Conservation (phyloP, 208 protist species). For the Phytomonas sp. region DNA sequence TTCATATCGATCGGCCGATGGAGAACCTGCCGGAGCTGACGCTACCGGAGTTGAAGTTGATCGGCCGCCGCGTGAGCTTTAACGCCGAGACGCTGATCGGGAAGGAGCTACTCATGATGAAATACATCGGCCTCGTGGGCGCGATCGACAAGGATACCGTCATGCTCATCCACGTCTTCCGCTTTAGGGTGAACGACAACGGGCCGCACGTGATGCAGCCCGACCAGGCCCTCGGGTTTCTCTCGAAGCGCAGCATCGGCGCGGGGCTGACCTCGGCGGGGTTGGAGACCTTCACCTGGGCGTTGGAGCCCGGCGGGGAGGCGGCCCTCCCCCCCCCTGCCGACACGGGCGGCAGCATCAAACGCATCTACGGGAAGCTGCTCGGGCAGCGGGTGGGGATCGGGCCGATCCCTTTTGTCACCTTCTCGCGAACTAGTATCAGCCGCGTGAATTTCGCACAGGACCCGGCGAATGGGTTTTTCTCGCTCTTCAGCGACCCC, state of each 20-base stretch:
- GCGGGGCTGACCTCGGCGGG: neutral
- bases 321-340: too few relatives aligned
- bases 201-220: conserved; percentile 21
- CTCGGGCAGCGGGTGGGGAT: conserved; percentile 20
- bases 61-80: conserved; percentile 73
- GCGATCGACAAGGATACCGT: conserved; percentile 76
- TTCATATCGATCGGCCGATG: conserved; percentile 43
- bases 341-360: conserved; percentile 11
- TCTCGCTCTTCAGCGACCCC: conserved; percentile 53
- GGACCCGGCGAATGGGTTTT: conserved; percentile 46
- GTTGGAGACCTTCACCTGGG: neutral
- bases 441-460: conserved; percentile 60
- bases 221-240: neutral
- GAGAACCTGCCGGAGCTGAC: conserved; percentile 44
- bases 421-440: conserved; percentile 64
- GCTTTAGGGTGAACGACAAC: conserved; percentile 70
- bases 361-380: conserved; percentile 22
- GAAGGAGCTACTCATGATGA: conserved; percentile 30
- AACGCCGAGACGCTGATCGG: conserved; percentile 39
- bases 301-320: too few relatives aligned
- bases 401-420: conserved; percentile 68
- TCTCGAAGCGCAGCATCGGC: too few relatives aligned
- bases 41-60: conserved; percentile 69
- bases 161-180: conserved; percentile 54
- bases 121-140: conserved; percentile 65